phyloP scores from a whole-genome alignment of 2,329 filamentous ascomycete species.

The Alternaria novae-zelandiae region DNA sequence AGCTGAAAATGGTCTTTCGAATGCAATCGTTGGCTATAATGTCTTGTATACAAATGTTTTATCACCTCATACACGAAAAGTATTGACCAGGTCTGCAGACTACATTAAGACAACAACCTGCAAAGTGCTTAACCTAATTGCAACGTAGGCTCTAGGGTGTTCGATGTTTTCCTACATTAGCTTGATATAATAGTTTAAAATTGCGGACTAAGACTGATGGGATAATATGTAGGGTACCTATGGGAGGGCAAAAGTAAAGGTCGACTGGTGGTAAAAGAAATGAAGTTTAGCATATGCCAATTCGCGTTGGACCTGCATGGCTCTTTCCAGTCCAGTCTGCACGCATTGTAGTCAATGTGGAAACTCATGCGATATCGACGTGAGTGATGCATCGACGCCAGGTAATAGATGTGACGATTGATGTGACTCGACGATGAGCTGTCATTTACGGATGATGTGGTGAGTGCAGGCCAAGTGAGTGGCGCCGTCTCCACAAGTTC shows the following conservation, averaged over 20 bases:
- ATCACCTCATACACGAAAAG: neutral
- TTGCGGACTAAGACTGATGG: too few relatives aligned
- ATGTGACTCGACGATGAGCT: neutral
- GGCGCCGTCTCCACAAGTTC: neutral
- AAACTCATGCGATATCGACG: neutral
- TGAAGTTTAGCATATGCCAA: neutral
- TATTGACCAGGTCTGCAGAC: too few relatives aligned
- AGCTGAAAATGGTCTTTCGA: neutral
- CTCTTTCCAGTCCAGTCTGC: neutral
- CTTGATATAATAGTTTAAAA: too few relatives aligned
- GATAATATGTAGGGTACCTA: neutral
- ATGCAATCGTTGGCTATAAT: neutral
- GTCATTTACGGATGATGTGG: slow-evolving; percentile 2
- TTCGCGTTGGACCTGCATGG: neutral
- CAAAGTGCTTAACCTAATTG: too few relatives aligned
- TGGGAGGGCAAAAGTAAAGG: neutral
- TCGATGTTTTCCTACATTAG: too few relatives aligned
- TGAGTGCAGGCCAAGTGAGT: neutral
- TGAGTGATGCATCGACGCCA: neutral
- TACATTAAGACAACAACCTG: too few relatives aligned
- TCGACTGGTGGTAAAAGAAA: neutral
- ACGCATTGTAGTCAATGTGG: neutral
- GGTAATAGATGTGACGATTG: neutral
- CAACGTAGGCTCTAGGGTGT: too few relatives aligned
- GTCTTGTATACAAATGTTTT: neutral